Evolutionary conservation across 2,329 filamentous ascomycete species (phyloP), one percentile per base, ranked within the genome.

Genomic region (Graphilbum sp.): DNA sequence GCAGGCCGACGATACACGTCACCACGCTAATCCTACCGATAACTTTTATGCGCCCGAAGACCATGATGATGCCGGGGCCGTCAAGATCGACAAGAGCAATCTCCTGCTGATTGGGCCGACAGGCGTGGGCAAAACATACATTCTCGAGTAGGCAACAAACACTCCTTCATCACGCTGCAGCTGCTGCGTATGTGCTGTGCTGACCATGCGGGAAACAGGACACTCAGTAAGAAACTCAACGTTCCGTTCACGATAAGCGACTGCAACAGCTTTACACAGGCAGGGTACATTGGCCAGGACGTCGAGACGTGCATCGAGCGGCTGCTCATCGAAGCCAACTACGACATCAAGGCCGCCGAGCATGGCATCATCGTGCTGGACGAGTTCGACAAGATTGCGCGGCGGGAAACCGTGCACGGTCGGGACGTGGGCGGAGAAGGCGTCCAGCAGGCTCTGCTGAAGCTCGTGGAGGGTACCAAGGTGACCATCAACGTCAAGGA

Each of bases 371-470:
- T 98, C 34, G 90, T 93, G 40, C 66, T 98, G 17, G 90, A 98
- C 49, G 90, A 98, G 59, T 85, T 98, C 39, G 90, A 98, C 63
- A 98, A 98, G 60, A 87, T 96, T 41, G 87, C 90, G 2, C 83
- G 82, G 29, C 76, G 84, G 20, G 88, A 90, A 53, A 80, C 87
- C 15, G 75, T 75, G 43, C 86, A 93, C 43, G 88, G 87, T 17
- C 82, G 92, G 49, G 90, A 98, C 52, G 90, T 98, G 3, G 83
- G 87, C 16, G 90, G 90, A 18, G 90, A 96, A 62, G 90, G 90
- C 38, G 90, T 96, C 0, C 90, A 98, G 52, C 90, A 98, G 58
- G 88, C 90, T 7, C 64, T 98, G 5, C 61, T 98, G 24, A 96
- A 96, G 60, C 85, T 98, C 31, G 84, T 98, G 17, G 90, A 98